Conservation (phyloP, 2,329 filamentous ascomycete genomes). For the Sporothrix inflata region DNA sequence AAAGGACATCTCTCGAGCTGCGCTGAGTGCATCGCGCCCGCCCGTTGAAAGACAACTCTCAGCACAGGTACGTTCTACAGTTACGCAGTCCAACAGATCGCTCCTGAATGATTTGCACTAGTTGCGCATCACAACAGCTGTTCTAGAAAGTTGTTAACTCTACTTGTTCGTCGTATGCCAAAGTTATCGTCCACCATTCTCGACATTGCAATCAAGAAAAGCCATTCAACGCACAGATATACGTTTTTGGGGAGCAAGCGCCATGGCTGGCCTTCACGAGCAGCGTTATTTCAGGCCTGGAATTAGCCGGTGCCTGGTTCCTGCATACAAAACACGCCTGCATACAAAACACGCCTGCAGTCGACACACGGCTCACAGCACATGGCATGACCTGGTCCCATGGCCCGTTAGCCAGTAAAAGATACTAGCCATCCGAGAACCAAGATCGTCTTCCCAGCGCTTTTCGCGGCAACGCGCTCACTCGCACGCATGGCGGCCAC, state of each 20-base stretch:
- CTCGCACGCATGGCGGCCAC: neutral
- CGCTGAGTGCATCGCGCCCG: neutral
- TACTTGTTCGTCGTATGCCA: neutral
- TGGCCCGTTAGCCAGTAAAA: constrained; percentile 1
- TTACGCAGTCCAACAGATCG: neutral
- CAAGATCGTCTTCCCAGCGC: neutral
- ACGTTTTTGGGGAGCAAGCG: too few relatives aligned
- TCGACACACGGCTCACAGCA: neutral
- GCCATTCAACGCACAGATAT: too few relatives aligned
- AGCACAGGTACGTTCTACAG: neutral
- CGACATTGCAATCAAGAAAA: neutral
- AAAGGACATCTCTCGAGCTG: neutral
- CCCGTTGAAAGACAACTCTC: neutral
- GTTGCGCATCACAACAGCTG: neutral
- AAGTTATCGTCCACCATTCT: neutral
- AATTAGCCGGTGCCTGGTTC: constrained; percentile 19
- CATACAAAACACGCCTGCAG: neutral
- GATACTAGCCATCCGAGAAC: neutral
- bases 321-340: constrained; percentile 1
- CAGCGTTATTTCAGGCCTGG: neutral
- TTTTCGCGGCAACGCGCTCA: neutral
- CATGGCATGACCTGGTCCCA: neutral
- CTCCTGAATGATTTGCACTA: constrained; percentile 9
- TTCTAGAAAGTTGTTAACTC: neutral
- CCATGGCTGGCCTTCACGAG: neutral